Conservation (phyloP, 2,329 filamentous ascomycete genomes). For the Chaetomium globosum region DNA sequence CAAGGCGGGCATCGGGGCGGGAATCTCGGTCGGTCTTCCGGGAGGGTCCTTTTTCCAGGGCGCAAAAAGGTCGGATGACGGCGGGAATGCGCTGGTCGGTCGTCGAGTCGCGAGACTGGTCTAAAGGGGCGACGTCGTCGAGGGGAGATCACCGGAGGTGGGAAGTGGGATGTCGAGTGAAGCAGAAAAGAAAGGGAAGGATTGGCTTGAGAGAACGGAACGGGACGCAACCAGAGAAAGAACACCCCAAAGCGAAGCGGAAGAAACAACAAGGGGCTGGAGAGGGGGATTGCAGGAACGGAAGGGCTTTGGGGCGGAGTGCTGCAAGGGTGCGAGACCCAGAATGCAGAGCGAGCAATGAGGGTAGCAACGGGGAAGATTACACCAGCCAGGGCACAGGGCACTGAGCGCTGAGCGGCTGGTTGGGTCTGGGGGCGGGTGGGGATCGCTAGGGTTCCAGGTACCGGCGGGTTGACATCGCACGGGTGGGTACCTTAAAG, state of each 20-base stretch:
- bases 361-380: slow-evolving; percentile 34
- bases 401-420: slow-evolving; percentile 25
- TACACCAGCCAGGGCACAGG: slow-evolving; percentile 34
- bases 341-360: slow-evolving; percentile 22
- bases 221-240: slow-evolving; percentile 29
- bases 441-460: slow-evolving; percentile 13
- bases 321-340: slow-evolving; percentile 35
- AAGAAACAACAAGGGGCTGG: slow-evolving; percentile 33
- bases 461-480: neutral
- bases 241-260: slow-evolving; percentile 21
- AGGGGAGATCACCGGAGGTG: slow-evolving; percentile 33
- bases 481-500: neutral
- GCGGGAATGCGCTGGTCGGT: slow-evolving; percentile 28
- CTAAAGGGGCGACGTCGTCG: slow-evolving; percentile 36
- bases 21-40: slow-evolving; percentile 37
- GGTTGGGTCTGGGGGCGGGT: slow-evolving; percentile 20
- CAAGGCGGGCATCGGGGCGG: slow-evolving; percentile 38
- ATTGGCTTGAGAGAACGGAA: slow-evolving; percentile 30
- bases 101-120: slow-evolving; percentile 37
- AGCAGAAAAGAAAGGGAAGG: slow-evolving; percentile 33
- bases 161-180: slow-evolving; percentile 35
- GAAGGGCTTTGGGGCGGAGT: slow-evolving; percentile 36
- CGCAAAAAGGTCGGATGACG: slow-evolving; percentile 29
- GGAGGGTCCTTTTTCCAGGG: slow-evolving; percentile 34
- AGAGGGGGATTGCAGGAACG: slow-evolving; percentile 29